Base-by-base conservation (phyloP, 352 stramenopile species). In the Phytophthora litchii region DNA sequence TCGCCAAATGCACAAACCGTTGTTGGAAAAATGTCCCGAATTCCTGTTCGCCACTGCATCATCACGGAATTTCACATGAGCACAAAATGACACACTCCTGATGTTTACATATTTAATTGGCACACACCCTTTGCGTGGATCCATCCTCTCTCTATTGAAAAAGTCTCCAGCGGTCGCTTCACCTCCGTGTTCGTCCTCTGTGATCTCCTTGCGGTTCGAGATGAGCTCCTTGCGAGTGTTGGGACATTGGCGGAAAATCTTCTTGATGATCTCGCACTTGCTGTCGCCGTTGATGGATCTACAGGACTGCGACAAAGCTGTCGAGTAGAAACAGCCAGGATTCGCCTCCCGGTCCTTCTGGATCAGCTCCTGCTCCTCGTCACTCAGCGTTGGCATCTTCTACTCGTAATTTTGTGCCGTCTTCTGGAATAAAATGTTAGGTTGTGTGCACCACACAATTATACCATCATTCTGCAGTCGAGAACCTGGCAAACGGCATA, bases 221-320 rank as follows among this genome's bases (percentile, higher is more conserved):
- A 92, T 89, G 20, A 92, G 63, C 45, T 91, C 78, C 53, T 90
- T 91, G 17, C 62, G 67, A 21, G 86, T 64, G 25, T 83, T 83
- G 6, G 83, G 83, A 44, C 86, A 94, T 42, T 91, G 80, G 17
- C 86, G 81, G 52, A 91, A 94, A 60, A 94, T 94, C 61, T 92
- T 92, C 48, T 89, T 90, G 36, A 92, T 63, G 54, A 86, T 87
- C 54, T 94, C 83, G 55, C 86, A 94, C 67, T 91, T 92, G 71
- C 77, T 92, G 47, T 94, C 86, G 38, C 86, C 83, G 47, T 94
- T 92, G 19, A 91, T 85, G 12, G 78, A 88, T 6, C 80, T 75
- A 40, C 83, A 92, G 21, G 83, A 90, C 55, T 90, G 78, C 19
- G 83, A 92, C 36, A 94, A 47, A 19, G 82, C 73, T 50, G 85